These are phyloP conservation scores for Moesziomyces globuligerus DNA, from an alignment of 1,284 basidiomycete species.

Conservation along the genomic window DNA sequence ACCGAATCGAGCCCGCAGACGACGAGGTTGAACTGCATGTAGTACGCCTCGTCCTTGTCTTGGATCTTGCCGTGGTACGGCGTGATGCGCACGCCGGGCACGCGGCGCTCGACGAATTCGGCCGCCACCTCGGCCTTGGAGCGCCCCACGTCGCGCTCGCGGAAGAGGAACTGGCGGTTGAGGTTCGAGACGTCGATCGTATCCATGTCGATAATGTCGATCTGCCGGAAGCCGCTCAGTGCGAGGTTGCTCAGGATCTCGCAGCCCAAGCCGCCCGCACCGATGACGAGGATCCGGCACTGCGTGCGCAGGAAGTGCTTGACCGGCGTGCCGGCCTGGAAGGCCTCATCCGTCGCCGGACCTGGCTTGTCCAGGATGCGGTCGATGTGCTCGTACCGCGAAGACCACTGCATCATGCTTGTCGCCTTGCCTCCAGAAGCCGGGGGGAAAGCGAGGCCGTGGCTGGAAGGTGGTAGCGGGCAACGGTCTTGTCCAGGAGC, in stretches of 20 bases:
- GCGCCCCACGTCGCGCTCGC: slow-evolving; percentile 88
- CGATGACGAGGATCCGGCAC: slow-evolving; percentile 95
- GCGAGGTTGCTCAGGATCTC: slow-evolving; percentile 65
- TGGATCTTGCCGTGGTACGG: slow-evolving; percentile 98
- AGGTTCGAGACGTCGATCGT: slow-evolving; percentile 99
- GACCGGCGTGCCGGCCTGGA: slow-evolving; percentile 70
- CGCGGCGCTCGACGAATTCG: slow-evolving; percentile 83
- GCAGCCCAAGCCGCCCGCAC: slow-evolving; percentile 64
- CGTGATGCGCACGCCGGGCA: slow-evolving; percentile 91
- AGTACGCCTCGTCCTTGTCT: slow-evolving; percentile 95
- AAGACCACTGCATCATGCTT: slow-evolving; percentile 15
- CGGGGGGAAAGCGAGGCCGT: too few species aligned
- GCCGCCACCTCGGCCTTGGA: slow-evolving; percentile 94
- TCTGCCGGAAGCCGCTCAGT: slow-evolving; percentile 89
- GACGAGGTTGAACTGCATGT: slow-evolving; percentile 94
- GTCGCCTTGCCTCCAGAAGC: too few species aligned
- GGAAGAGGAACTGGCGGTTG: slow-evolving; percentile 97
- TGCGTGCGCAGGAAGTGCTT: slow-evolving; percentile 84
- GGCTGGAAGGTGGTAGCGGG: too few species aligned
- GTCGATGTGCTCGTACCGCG: slow-evolving; percentile 58
- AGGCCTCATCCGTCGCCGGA: slow-evolving; percentile 53
- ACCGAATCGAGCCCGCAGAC: slow-evolving; percentile 96
- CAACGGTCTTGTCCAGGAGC: too few species aligned
- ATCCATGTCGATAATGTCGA: slow-evolving; percentile 99
- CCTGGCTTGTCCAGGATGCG: slow-evolving; percentile 83